These are phyloP conservation scores for Erigeron canadensis DNA, from an alignment of 129 eudicot species.

Conservation along the genomic window DNA sequence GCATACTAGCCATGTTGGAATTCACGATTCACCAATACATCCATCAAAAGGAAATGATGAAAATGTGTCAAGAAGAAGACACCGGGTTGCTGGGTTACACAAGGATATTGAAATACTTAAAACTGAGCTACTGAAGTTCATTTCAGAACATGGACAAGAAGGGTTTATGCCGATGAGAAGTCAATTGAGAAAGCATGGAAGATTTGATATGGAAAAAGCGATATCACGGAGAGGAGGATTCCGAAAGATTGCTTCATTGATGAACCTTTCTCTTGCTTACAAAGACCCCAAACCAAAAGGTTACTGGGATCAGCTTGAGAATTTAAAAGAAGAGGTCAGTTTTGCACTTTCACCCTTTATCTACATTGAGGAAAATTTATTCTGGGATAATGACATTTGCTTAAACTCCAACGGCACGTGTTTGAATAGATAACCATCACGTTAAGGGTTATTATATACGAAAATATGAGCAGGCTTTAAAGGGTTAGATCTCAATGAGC, in stretches of 20 bases:
- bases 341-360: conserved; percentile 12
- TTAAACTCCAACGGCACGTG: background rate
- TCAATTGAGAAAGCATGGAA: conserved; percentile 83
- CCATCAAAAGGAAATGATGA: conserved; percentile 24
- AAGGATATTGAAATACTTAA: conserved; percentile 79
- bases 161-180: conserved; percentile 99
- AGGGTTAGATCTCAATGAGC: background rate
- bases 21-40: conserved; percentile 20
- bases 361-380: background rate
- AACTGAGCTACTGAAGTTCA: conserved; percentile 65
- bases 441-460: background rate
- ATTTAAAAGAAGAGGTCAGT: conserved; percentile 82
- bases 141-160: conserved; percentile 82
- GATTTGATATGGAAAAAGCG: conserved; percentile 93
- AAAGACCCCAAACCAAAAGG: conserved; percentile 95
- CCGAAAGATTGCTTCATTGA: conserved; percentile 73
- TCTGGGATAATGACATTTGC: background rate
- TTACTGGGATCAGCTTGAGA: conserved; percentile 94
- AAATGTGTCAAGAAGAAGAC: conserved; percentile 51
- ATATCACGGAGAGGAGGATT: conserved; percentile 93
- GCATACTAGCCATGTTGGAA: conserved; percentile 17
- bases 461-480: background rate
- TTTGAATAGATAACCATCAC: conserved; percentile 12
- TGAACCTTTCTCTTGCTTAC: conserved; percentile 92
- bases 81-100: conserved; percentile 80